These are phyloP conservation scores for Kitagawia praeruptora DNA, from an alignment of 129 eudicot species.

Conservation along the genomic window DNA sequence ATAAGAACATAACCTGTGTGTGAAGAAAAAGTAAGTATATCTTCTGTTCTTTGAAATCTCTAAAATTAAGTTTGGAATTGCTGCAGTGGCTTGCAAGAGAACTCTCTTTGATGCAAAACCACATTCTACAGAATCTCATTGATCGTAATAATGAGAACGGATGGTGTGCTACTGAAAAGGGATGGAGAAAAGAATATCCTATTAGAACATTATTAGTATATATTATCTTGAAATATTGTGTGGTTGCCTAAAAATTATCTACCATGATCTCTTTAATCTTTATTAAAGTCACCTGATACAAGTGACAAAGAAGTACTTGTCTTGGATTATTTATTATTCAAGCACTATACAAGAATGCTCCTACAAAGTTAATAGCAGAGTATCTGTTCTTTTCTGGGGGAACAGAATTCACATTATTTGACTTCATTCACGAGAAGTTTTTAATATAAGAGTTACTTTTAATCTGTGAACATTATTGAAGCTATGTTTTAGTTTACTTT, in stretches of 20 bases:
- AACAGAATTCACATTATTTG: neutral
- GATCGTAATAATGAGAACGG: conserved; percentile 91
- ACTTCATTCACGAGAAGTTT: neutral
- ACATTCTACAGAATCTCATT: conserved; percentile 52
- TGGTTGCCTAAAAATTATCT: neutral
- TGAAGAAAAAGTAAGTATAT: neutral
- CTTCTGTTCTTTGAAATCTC: neutral
- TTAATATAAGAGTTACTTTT: neutral
- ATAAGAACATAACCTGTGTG: neutral
- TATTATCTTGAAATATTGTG: neutral
- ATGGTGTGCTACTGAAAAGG: conserved; percentile 64
- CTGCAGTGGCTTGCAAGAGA: conserved; percentile 73
- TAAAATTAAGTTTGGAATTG: neutral
- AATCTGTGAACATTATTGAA: neutral
- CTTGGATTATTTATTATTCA: neutral
- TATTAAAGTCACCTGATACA: neutral
- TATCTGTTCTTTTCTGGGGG: neutral
- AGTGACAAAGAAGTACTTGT: conserved; percentile 1
- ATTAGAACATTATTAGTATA: neutral
- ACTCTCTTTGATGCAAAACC: conserved; percentile 40
- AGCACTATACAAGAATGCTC: neutral
- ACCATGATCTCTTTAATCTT: neutral
- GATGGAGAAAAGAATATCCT: conserved; percentile 96
- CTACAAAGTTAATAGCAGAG: neutral
- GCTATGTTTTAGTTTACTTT: neutral